phyloP scores from a whole-genome alignment of 1,284 basidiomycete genomes.

The Sporisorium scitamineum region DNA sequence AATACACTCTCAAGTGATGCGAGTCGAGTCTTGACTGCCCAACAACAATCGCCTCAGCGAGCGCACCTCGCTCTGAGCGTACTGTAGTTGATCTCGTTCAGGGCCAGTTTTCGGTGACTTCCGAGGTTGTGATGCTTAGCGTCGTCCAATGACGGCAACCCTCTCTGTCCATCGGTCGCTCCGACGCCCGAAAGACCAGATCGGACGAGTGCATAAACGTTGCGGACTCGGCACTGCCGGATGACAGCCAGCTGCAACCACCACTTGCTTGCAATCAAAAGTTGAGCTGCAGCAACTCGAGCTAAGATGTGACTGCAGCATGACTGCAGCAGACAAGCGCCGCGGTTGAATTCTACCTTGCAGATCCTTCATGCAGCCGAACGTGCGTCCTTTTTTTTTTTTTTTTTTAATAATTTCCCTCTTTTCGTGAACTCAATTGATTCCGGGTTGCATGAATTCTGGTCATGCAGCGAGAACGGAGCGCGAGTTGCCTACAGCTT shows the following conservation, averaged over 20 bases:
- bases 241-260: neutral
- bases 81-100: too few species aligned
- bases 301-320: too few species aligned
- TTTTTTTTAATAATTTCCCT: neutral
- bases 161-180: too few species aligned
- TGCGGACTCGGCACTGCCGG: neutral
- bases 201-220: neutral
- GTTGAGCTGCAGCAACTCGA: neutral
- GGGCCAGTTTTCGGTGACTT: too few species aligned
- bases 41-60: too few species aligned
- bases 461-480: neutral
- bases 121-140: neutral
- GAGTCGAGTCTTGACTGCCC: too few species aligned
- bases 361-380: slow-evolving; percentile 11
- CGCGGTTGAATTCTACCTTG: slow-evolving; percentile 6
- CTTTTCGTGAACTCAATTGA: too few species aligned
- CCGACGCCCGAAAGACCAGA: neutral
- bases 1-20: too few species aligned
- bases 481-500: too few species aligned
- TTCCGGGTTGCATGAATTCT: neutral
- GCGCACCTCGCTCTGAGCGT: too few species aligned
- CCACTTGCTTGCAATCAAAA: neutral
- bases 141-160: neutral
- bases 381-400: neutral
- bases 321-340: neutral